Conservation (phyloP, 2,329 filamentous ascomycete species). For the Parafenestella ontariensis region DNA sequence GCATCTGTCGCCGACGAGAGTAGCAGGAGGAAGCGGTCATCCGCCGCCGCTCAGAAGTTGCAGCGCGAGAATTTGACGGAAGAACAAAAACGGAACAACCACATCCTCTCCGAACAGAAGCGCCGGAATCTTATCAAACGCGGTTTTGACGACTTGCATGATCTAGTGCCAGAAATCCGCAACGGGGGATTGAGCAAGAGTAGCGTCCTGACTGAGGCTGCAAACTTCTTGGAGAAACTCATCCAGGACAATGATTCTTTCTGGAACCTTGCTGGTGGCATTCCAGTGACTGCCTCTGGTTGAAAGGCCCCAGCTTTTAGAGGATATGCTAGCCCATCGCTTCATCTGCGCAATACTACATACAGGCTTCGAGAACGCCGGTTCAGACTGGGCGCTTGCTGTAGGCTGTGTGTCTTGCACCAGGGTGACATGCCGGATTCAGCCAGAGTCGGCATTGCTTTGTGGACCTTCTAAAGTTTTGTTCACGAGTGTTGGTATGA, state of each 20-base stretch:
- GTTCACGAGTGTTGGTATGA: neutral
- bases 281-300: neutral
- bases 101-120: conserved; percentile 88
- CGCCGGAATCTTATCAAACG: conserved; percentile 80
- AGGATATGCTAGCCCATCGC: neutral
- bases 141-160: conserved; percentile 80
- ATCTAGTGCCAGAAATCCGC: conserved; percentile 76
- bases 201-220: conserved; percentile 75
- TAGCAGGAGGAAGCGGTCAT: conserved; percentile 37
- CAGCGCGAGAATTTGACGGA: conserved; percentile 70
- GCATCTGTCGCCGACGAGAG: conserved; percentile 20
- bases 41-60: conserved; percentile 33
- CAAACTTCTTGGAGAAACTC: conserved; percentile 78
- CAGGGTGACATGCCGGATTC: too few relatives aligned
- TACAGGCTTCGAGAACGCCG: too few relatives aligned
- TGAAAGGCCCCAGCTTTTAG: neutral
- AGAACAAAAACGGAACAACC: conserved; percentile 83
- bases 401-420: too few relatives aligned
- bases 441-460: neutral
- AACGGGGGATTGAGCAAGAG: conserved; percentile 84
- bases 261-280: conserved; percentile 4
- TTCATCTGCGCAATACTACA: neutral
- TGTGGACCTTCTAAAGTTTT: neutral
- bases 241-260: conserved; percentile 66
- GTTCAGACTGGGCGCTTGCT: too few relatives aligned